Evolutionary conservation across 1,284 basidiomycete species (phyloP), one percentile per base, ranked within the genome.

Genomic region (Pseudomicrostroma phylloplanum): DNA sequence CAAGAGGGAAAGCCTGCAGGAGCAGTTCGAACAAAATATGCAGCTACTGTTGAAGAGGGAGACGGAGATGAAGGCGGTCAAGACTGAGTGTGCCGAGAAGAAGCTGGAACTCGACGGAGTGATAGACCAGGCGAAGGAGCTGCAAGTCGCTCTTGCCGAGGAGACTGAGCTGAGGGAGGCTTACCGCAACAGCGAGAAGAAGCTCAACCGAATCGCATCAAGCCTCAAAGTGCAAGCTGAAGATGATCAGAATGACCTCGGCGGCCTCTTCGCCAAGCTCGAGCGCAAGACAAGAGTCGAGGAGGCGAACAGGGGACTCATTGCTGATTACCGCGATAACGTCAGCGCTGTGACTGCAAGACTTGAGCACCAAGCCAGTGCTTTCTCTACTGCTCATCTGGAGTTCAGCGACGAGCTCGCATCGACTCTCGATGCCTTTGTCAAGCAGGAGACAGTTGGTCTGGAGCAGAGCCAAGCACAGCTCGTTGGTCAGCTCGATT

Each of bases 191-290:
- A 92, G 87, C 21, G 92, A 96, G 80, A 81, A 81, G 39, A 81
- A 81, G 56, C 80, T 96, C 55, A 85, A 93, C 71, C 81, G 80
- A 9, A 85, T 93, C 2, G 92, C 92, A 0, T 80, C 76, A 23
- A 85, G 84, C 6, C 80, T 96, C 63, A 89, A 86, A 74, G 81
- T 83, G 46, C 84, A 88, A 12, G 86, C 87, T 0, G 80, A 83
- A 21, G 85, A 91, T 67, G 88, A 87, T 68, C 82, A 90, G 21
- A 82, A 81, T 12, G 90, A 96, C 75, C 83, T 93, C 19, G 83
- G 82, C 6, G 85, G 86, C 0, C 80, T 96, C 12, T 91, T 91
- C 68, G 86, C 86, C 59, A 96, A 96, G 81, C 84, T 96, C 48
- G 91, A 89, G 54, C 87, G 91, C 63, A 91, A 90, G 75, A 81